Base-by-base conservation (phyloP, 2,329 filamentous ascomycete species). In the Claviceps sp. region DNA sequence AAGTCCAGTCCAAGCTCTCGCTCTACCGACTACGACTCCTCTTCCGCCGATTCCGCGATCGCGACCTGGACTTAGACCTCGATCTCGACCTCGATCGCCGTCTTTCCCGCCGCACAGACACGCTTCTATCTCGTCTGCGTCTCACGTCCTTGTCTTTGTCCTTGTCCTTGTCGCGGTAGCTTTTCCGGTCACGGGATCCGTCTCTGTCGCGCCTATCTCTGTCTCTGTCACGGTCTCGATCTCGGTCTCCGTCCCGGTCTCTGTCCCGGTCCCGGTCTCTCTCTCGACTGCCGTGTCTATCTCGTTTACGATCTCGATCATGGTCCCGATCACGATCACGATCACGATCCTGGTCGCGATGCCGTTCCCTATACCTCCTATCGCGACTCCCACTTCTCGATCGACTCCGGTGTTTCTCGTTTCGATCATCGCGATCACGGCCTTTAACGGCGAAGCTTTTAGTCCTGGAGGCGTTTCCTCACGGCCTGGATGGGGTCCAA, bases 261-360 rank as follows among this genome's bases (percentile, higher is more conserved):
- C 72, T 61, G 66, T 75, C 58, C 5, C 68, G 52, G 14, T 68
- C 63, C n/a, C 66, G 58, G 49, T 69, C 66, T 16, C 67, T 58
- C 36, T 62, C 62, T 5, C 64, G 56, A 34, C 64, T 61, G 17
- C 63, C 54, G 11, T 66, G 62, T 9, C 65, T 58, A 20, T 66
- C 62, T 6, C 65, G 55, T 29, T 63, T 62, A 13, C 65, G 58
- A 23, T 63, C 62, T 16, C 65, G 52, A 16, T 63, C 62, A 22
- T 64, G 60, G 50, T 66, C 58, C 4, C 60, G 48, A 6, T 63
- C 61, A 9, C 61, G 49, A 38, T 60, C 55, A 20, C 61, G 49
- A 5, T 43, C 42, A 23, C 42, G 42, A 20, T 63, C 59, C n/a
- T 47, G 13, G 6, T 64, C 62, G 2, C 66, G 53, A n/a, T 66